Percentiles rank a stretch among this genome's conserved stretches.
Evolutionary conservation across 768 basidiomycete species (phyloP).

Genomic region (Lactarius trivialis): DNA sequence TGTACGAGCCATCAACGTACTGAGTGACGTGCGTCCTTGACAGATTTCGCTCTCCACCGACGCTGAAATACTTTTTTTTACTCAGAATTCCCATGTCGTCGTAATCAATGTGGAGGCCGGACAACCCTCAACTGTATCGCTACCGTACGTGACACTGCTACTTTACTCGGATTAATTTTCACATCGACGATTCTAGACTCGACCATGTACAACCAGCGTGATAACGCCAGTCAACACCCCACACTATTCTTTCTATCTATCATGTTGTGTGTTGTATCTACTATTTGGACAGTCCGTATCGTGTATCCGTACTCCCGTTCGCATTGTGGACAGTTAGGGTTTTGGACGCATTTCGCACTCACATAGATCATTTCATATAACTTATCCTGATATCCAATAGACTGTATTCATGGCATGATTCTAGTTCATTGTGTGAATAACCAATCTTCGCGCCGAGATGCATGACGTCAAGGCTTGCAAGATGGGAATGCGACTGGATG

Average conservation of each 20-base stretch:
- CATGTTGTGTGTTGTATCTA: conserved; percentile 6
- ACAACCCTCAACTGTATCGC: conserved; percentile 35
- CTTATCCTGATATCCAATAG: conserved; percentile 10
- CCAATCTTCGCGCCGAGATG: conserved; percentile 1
- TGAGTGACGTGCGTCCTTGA: conserved; percentile 46
- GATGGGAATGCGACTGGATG: background rate
- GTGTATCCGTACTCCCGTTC: conserved; percentile 9
- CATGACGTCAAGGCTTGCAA: conserved; percentile 15
- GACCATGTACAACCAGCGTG: conserved; percentile 13
- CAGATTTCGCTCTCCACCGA: background rate
- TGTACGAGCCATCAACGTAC: conserved; percentile 46
- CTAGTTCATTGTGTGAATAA: conserved; percentile 11
- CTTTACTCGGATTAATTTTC: background rate
- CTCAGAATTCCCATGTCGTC: conserved; percentile 55
- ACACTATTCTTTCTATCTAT: background rate
- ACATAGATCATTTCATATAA: conserved; percentile 13
- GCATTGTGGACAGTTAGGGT: conserved; percentile 5
- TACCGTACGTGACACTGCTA: conserved; percentile 47
- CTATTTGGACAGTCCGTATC: conserved; percentile 2
- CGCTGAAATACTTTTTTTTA: conserved; percentile 5
- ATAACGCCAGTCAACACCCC: background rate
- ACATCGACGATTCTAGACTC: background rate
- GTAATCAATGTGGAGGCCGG: conserved; percentile 41
- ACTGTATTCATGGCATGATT: conserved; percentile 3
- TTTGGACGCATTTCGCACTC: background rate